These are phyloP conservation scores for Rhizomucor pusillus DNA, from an alignment of 371 early-diverging fungal species.

Conservation along the genomic window DNA sequence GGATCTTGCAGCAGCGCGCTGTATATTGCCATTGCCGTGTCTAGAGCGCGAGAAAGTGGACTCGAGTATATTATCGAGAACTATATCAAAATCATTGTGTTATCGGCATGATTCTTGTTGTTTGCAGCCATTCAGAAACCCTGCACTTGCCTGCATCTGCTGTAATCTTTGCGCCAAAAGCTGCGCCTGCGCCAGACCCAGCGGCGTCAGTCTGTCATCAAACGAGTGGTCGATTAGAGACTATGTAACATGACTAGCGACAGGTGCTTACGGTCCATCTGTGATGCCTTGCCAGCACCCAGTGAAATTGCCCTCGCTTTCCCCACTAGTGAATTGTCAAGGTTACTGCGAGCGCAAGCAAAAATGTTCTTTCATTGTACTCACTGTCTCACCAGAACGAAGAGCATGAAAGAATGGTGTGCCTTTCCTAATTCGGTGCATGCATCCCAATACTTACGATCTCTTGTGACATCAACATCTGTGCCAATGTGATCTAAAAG, in stretches of 20 bases:
- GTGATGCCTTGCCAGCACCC: conserved; percentile 3
- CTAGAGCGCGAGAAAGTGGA: not conserved
- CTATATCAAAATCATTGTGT: not conserved
- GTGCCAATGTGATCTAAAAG: too few species aligned
- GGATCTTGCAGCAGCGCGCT: not conserved
- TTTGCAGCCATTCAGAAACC: not conserved
- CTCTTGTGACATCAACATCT: too few species aligned
- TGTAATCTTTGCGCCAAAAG: not conserved
- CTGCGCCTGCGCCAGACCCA: not conserved
- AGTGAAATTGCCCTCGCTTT: conserved; percentile 6
- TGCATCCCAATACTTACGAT: too few species aligned
- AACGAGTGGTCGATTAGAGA: not conserved
- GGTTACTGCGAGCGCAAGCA: too few species aligned
- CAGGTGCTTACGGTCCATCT: conserved; percentile 1
- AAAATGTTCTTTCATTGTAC: too few species aligned
- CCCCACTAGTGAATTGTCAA: not conserved
- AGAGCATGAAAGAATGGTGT: too few species aligned
- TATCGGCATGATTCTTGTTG: not conserved
- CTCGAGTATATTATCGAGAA: conserved; percentile 3
- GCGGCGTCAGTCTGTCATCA: not conserved
- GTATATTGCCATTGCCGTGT: conserved; percentile 3
- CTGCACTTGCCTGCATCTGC: not conserved
- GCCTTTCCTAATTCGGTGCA: too few species aligned
- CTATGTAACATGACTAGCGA: not conserved
- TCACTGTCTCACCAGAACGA: too few species aligned